phyloP scores from a whole-genome alignment of 495 filamentous ascomycete species.

The Neurospora sp. region DNA sequence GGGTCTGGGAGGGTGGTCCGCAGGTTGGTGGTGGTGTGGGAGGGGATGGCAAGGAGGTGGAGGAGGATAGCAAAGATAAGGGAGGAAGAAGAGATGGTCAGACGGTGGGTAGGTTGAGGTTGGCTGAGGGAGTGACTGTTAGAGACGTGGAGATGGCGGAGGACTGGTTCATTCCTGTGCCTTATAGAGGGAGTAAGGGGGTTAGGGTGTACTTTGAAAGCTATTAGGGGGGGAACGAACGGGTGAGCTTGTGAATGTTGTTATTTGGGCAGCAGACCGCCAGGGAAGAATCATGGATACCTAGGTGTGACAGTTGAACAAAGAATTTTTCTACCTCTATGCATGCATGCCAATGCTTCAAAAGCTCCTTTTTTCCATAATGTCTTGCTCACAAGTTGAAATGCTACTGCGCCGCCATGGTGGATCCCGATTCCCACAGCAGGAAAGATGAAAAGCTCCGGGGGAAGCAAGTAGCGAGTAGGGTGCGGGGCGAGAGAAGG shows the following conservation, averaged over 20 bases:
- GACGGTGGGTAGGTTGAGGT: constrained; percentile 1
- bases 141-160: constrained; percentile 13
- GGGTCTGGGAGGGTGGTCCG: constrained; percentile 7
- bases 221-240: neutral
- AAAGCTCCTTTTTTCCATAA: neutral
- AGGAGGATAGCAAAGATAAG: neutral
- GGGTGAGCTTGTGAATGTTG: neutral
- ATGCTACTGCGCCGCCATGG: neutral
- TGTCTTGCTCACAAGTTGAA: neutral
- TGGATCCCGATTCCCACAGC: neutral
- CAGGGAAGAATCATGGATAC: neutral
- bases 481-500: neutral
- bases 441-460: no score
- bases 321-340: neutral
- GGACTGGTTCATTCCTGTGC: constrained; percentile 14
- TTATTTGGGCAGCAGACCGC: no score
- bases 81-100: neutral
- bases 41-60: neutral
- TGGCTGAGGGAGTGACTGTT: constrained; percentile 8
- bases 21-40: constrained; percentile 4
- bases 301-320: neutral
- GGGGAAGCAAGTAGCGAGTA: neutral
- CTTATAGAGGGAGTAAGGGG: neutral
- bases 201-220: neutral
- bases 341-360: neutral